Base-by-base conservation (phyloP, 2,329 filamentous ascomycete species). In the Lecanicillium sp. region DNA sequence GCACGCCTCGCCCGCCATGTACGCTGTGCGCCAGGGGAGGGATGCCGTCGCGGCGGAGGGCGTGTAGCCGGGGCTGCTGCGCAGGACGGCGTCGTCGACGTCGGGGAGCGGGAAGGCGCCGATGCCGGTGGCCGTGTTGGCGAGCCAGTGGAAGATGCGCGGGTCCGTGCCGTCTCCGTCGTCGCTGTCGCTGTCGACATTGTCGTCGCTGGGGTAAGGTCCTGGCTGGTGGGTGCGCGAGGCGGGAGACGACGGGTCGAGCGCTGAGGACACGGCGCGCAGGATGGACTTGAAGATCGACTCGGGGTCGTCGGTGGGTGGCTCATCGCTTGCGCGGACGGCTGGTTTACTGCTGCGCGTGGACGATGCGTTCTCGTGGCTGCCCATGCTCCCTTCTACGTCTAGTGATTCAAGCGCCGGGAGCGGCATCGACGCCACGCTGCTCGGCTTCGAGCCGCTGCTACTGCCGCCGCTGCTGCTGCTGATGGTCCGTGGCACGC, bases 71-170 rank as follows among this genome's bases (percentile, higher is more conserved):
- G 64, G 68, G 56, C 53, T 71, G 56, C 60, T 66, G 48, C 63
- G 67, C 23, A 72, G 58, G 11, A 71, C 66, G 0, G 81, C 75
- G 47, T 87, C 78, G 23, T 74, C 62, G 32, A 85, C 70, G 51
- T 86, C 76, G 1, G 87, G 84, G 1, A 91, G 64, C 0, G 86
- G 83, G 3, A 82, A 85, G 2, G 87, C 82, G 29, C 84, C 84
- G 5, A 66, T 62, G 7, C 73, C 72, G 33, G 69, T 67, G 9
- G 75, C 72, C 0, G 79, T 79, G 40, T 75, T 73, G 9, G 79
- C 78, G 2, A 78, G 65, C 57, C 62, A 70, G 17, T 76, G 72
- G 43, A 74, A 75, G 17, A 73, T 63, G 53, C 77, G 62, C 62
- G 62, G 45, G 53, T 52, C 47, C 63, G 60, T n/a, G 48, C 53